Evolutionary conservation across 225 moss, liverwort and hornwort species (phyloP).

Genomic region (Bryoerythrophyllum caledonicum): DNA sequence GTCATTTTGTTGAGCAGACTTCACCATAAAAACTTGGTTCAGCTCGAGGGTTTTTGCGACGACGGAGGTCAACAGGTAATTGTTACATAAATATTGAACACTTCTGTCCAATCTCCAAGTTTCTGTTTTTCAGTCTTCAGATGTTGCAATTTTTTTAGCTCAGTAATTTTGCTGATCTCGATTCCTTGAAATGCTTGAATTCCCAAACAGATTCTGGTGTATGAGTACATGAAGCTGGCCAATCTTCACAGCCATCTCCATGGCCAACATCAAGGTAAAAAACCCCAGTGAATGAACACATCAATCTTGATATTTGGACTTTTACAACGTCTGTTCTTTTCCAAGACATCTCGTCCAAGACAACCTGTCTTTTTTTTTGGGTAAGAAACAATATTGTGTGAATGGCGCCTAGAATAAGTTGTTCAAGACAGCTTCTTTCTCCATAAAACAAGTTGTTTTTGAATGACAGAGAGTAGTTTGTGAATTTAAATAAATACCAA

Average conservation of each 20-base stretch:
- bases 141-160: not conserved
- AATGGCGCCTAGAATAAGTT: too few relatives aligned
- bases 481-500: too few relatives aligned
- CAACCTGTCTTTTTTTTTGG: too few relatives aligned
- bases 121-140: not conserved
- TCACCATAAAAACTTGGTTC: conserved; percentile 54
- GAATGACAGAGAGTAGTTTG: too few relatives aligned
- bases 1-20: conserved; percentile 48
- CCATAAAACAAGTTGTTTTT: too few relatives aligned
- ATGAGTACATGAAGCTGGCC: conserved; percentile 54
- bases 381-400: too few relatives aligned
- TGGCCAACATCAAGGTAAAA: conserved; percentile 28
- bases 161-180: not conserved
- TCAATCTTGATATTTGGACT: not conserved
- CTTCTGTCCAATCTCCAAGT: too few relatives aligned
- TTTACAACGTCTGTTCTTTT: too few relatives aligned
- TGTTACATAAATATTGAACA: not conserved
- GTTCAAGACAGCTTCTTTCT: too few relatives aligned
- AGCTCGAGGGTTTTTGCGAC: conserved; percentile 55
- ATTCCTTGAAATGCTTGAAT: not conserved
- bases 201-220: conserved; percentile 44
- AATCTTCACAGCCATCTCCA: conserved; percentile 50
- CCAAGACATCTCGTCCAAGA: too few relatives aligned
- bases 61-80: conserved; percentile 41
- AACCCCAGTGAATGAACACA: not conserved